Conservation (phyloP, 2,329 filamentous ascomycete species). For the Colletotrichum abscissum region DNA sequence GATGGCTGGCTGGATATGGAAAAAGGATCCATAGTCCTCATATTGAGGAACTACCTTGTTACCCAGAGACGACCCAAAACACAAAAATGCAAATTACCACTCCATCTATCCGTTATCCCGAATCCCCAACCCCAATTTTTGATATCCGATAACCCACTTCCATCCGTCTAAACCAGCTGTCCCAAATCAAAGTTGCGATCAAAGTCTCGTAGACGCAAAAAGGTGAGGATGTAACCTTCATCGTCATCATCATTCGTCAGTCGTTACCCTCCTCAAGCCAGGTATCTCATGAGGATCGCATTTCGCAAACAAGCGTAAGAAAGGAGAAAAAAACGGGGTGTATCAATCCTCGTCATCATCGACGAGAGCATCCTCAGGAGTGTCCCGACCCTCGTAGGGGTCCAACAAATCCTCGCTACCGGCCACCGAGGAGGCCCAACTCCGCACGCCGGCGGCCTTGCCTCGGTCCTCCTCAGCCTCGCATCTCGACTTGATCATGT, state of each 20-base stretch:
- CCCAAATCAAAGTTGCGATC: not conserved
- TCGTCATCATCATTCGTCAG: not conserved
- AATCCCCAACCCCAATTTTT: not conserved
- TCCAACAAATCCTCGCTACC: conserved; percentile 28
- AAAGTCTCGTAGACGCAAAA: not conserved
- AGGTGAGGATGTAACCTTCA: not conserved
- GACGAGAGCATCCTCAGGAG: conserved; percentile 29
- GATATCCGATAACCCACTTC: not conserved
- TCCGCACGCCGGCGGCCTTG: conserved; percentile 24
- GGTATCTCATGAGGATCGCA: not conserved
- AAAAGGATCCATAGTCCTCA: not conserved
- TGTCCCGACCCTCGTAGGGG: conserved; percentile 13
- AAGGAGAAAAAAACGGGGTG: not conserved
- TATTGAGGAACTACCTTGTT: not conserved
- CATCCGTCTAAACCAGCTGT: not conserved
- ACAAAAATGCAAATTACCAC: not conserved
- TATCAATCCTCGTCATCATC: conserved; percentile 21
- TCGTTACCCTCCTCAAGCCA: not conserved
- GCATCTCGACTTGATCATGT: conserved; percentile 49
- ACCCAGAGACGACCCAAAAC: not conserved
- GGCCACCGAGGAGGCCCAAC: conserved; percentile 32
- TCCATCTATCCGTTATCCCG: not conserved
- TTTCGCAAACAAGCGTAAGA: not conserved
- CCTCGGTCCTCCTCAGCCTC: conserved; percentile 42
- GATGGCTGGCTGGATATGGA: not conserved